Evolutionary conservation across 371 early-diverging fungal genomes (phyloP), one percentile per base, ranked within the genome.

Genomic region (Mucor lusitanicus): DNA sequence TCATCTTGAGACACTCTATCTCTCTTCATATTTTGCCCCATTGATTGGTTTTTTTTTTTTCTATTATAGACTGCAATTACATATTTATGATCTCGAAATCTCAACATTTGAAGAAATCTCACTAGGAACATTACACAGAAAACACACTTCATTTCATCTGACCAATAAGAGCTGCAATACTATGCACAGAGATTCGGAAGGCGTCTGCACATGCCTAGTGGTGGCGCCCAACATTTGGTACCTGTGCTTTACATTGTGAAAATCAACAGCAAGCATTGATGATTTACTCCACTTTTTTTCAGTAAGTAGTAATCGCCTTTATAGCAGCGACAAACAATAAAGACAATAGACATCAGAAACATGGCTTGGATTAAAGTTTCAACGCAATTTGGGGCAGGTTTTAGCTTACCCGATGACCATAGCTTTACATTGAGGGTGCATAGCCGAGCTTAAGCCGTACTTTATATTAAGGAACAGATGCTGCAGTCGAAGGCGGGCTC

Each of bases 361-460:
- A 50, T 50, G 2, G 13, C 53, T 27, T 25, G 27, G 3, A 53
- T 25, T 27, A 53, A 15, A 53, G 27, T 27, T 53, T 27, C 53
- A 12, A 53, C 53, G 53, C 15, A 53, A 53, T 53, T 53, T 53
- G 53, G 53, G 53, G 53, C 53, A 53, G 27, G 53, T 23, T 53
- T 53, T 11, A 46, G 19, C 9, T 46, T 9, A 21, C 19, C n/a
- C 46, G 46, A 46, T 21, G 21, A n/a, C 8, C 23, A 9, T 8
- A 46, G 8, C 21, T 46, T n/a, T 3, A n/a, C 46, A 46, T 21
- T 21, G 2, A 17, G 17, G 4, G 5, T 15, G 40, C 17, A 40
- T 17, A 39, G 39, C 39, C 39, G 39, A 15, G 3, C 13, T 15
- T 11, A 13, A 5, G 6, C 40, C 40, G 40, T 17, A 6, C 12